These are phyloP conservation scores for Stramenopiles sp. DNA, from an alignment of 352 stramenopile genomes.

Conservation along the genomic window DNA sequence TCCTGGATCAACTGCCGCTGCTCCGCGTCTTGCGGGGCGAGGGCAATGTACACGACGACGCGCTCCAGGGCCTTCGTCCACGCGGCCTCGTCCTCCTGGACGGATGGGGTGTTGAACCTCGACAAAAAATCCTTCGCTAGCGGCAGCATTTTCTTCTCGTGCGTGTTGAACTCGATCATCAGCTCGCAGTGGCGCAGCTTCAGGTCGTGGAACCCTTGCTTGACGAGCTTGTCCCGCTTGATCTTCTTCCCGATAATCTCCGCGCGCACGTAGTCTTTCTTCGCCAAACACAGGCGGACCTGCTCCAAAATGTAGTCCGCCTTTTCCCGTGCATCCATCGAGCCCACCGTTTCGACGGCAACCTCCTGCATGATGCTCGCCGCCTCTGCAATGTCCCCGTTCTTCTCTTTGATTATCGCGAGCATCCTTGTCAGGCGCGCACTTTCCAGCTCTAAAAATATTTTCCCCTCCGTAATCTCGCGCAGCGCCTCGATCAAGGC, in stretches of 20 bases:
- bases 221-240: slow-evolving; percentile 67
- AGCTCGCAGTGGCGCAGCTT: slow-evolving; percentile 91
- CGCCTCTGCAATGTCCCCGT: slow-evolving; percentile 70
- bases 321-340: slow-evolving; percentile 94
- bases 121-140: slow-evolving; percentile 52
- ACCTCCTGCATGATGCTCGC: slow-evolving; percentile 89
- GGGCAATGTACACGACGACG: slow-evolving; percentile 45
- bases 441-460: slow-evolving; percentile 90
- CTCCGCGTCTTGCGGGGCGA: slow-evolving; percentile 43
- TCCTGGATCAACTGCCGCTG: slow-evolving; percentile 54
- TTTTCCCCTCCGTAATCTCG: slow-evolving; percentile 83
- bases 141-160: slow-evolving; percentile 85
- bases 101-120: slow-evolving; percentile 41
- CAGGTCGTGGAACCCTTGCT: slow-evolving; percentile 77
- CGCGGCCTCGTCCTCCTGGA: slow-evolving; percentile 24
- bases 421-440: slow-evolving; percentile 72
- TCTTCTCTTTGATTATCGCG: slow-evolving; percentile 67
- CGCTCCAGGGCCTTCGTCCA: slow-evolving; percentile 38
- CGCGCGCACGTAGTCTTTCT: slow-evolving; percentile 87
- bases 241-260: slow-evolving; percentile 93
- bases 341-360: slow-evolving; percentile 92
- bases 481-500: slow-evolving; percentile 76
- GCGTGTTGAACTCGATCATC: slow-evolving; percentile 82
- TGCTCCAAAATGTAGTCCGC: slow-evolving; percentile 91
- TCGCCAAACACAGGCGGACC: slow-evolving; percentile 80